Evolutionary conservation across 1,284 basidiomycete genomes (phyloP).

Genomic region (Austroboletus rostrupii): DNA sequence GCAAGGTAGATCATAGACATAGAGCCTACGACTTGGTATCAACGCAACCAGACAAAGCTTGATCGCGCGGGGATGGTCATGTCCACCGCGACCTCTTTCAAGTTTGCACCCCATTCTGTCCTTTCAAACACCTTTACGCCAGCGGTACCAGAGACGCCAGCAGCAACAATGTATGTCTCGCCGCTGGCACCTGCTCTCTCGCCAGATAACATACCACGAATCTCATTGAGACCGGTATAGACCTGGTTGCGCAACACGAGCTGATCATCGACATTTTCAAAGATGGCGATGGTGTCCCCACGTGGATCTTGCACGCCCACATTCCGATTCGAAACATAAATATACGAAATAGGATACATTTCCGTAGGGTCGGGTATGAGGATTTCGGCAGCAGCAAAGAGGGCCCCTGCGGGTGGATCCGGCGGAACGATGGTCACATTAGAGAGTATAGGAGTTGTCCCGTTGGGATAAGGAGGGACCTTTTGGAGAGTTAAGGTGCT

Average conservation of each 20-base stretch:
- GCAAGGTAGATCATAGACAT: background rate
- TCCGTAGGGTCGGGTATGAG: slow-evolving; percentile 49
- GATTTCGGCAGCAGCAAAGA: slow-evolving; percentile 56
- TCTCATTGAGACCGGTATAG: slow-evolving; percentile 60
- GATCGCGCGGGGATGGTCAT: slow-evolving; percentile 48
- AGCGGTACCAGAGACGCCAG: slow-evolving; percentile 46
- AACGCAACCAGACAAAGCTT: slow-evolving; percentile 41
- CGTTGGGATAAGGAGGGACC: slow-evolving; percentile 48
- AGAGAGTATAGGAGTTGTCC: slow-evolving; percentile 46
- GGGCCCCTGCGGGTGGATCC: slow-evolving; percentile 43
- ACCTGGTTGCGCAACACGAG: slow-evolving; percentile 47
- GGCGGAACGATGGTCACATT: slow-evolving; percentile 55
- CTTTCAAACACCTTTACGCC: slow-evolving; percentile 55
- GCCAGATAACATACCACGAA: slow-evolving; percentile 61
- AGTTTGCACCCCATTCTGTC: slow-evolving; percentile 48
- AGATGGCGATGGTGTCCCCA: slow-evolving; percentile 64
- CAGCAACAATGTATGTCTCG: slow-evolving; percentile 55
- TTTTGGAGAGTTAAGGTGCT: slow-evolving; percentile 61
- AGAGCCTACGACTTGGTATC: background rate
- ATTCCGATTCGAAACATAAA: slow-evolving; percentile 72
- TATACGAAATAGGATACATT: slow-evolving; percentile 48
- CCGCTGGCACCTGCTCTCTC: slow-evolving; percentile 37
- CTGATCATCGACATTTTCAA: slow-evolving; percentile 42
- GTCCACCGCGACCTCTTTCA: slow-evolving; percentile 51
- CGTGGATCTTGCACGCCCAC: slow-evolving; percentile 43